phyloP scores from a whole-genome alignment of 2,329 filamentous ascomycete species.

The Pyrenophora tritici-repentis region DNA sequence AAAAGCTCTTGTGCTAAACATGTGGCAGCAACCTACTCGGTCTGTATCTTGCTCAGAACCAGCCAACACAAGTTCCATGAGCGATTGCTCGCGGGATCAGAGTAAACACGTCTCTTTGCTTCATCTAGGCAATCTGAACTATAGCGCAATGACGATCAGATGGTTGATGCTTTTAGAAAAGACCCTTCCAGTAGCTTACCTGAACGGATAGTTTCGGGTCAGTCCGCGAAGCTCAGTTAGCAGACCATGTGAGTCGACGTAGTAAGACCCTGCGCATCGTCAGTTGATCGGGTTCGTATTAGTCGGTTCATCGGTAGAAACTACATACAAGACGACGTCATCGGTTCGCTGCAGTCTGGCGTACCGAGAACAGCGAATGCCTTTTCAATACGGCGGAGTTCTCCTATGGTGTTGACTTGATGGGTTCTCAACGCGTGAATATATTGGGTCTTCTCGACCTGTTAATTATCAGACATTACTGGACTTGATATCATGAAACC shows the following conservation, averaged over 20 bases:
- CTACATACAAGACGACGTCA: conserved; percentile 67
- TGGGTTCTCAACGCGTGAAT: conserved; percentile 68
- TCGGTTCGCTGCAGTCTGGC: conserved; percentile 65
- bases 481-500: too few species aligned
- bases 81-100: conserved; percentile 67
- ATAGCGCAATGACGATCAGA: neutral
- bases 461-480: conserved; percentile 11
- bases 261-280: conserved; percentile 59
- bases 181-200: conserved; percentile 22
- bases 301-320: neutral
- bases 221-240: conserved; percentile 71
- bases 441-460: conserved; percentile 59
- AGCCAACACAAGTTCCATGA: conserved; percentile 81
- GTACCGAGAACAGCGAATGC: conserved; percentile 63
- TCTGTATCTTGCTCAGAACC: conserved; percentile 67
- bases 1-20: neutral
- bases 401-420: conserved; percentile 73
- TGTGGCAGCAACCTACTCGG: conserved; percentile 59
- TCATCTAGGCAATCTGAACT: conserved; percentile 67
- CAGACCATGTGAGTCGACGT: conserved; percentile 71
- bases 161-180: neutral
- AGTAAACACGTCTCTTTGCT: conserved; percentile 66
- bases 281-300: conserved; percentile 1
- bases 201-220: conserved; percentile 70
- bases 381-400: conserved; percentile 73